These are phyloP conservation scores for Geopyxis carbonaria DNA, from an alignment of 495 filamentous ascomycete species.

Conservation along the genomic window DNA sequence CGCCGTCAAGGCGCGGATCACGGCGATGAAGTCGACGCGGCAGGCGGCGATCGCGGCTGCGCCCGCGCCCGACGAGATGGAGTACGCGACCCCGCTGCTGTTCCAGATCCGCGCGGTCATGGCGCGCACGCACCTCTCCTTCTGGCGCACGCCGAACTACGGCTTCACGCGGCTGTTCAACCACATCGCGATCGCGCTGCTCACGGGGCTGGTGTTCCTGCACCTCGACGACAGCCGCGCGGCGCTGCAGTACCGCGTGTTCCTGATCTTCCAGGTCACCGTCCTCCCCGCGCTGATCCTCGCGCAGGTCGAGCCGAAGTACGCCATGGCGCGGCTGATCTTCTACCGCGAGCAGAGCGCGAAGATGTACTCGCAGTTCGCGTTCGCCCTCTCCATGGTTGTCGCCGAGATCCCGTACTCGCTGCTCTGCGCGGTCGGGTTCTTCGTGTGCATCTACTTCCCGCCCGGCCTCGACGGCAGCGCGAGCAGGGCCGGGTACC, in stretches of 20 bases:
- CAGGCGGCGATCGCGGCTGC: constrained; percentile 30
- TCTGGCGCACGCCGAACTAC: constrained; percentile 62
- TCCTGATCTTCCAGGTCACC: constrained; percentile 69
- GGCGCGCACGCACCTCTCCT: constrained; percentile 45
- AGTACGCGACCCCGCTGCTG: constrained; percentile 57
- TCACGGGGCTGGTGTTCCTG: constrained; percentile 58
- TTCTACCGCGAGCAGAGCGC: constrained; percentile 63
- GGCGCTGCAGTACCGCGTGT: constrained; percentile 60
- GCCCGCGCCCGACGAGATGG: constrained; percentile 34
- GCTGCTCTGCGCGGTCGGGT: constrained; percentile 52
- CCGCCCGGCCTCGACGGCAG: constrained; percentile 44
- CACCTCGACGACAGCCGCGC: constrained; percentile 49
- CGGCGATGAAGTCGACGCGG: constrained; percentile 44
- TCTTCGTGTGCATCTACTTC: constrained; percentile 63
- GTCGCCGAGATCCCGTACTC: constrained; percentile 62
- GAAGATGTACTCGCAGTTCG: constrained; percentile 60
- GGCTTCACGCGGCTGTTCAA: constrained; percentile 63
- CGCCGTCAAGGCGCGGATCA: constrained; percentile 46
- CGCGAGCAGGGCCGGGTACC: constrained; percentile 50
- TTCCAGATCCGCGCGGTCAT: constrained; percentile 54
- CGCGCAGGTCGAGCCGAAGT: constrained; percentile 61
- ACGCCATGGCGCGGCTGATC: constrained; percentile 51
- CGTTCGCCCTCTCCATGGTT: constrained; percentile 53
- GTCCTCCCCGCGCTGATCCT: constrained; percentile 61
- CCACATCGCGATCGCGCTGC: constrained; percentile 50